These are phyloP conservation scores for Penicillium lividum DNA, from an alignment of 495 filamentous ascomycete genomes.

Conservation along the genomic window DNA sequence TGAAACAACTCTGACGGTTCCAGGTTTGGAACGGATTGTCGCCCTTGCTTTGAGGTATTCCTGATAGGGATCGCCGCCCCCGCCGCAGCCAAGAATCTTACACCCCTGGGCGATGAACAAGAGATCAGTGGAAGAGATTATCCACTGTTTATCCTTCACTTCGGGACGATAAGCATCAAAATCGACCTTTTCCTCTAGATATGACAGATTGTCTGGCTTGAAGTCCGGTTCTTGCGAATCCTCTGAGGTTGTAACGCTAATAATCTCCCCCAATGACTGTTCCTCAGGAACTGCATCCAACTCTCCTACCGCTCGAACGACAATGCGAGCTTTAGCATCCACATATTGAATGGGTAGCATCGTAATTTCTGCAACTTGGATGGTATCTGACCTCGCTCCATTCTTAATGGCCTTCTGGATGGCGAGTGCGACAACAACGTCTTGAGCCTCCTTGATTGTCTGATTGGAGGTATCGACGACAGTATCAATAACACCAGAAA, in stretches of 20 bases:
- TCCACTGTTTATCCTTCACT: constrained; percentile 35
- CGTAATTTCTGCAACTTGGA: constrained; percentile 37
- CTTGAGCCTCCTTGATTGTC: constrained; percentile 33
- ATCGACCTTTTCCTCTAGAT: constrained; percentile 1
- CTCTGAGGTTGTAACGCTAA: not conserved
- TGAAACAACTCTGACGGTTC: constrained; percentile 20
- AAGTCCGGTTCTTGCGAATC: not conserved
- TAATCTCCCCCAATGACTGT: not conserved
- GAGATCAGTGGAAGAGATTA: constrained; percentile 58
- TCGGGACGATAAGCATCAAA: constrained; percentile 19
- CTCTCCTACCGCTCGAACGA: constrained; percentile 38
- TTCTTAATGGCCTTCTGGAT: constrained; percentile 42
- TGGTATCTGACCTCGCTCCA: constrained; percentile 29
- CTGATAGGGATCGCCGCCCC: constrained; percentile 47
- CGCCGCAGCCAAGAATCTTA: constrained; percentile 61
- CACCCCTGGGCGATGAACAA: constrained; percentile 58
- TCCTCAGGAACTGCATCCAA: constrained; percentile 18
- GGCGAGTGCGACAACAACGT: constrained; percentile 37
- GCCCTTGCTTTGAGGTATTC: constrained; percentile 26
- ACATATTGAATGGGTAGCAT: constrained; percentile 40
- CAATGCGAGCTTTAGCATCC: constrained; percentile 33
- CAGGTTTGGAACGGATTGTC: constrained; percentile 12
- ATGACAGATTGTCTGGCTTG: not conserved
- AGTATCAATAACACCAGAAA: constrained; percentile 38
- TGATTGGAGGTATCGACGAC: constrained; percentile 42